Percentiles rank a stretch among this genome's conserved stretches.
These are phyloP conservation scores for Monosporozyma unispora DNA, from an alignment of 805 yeast genomes.

Conservation along the genomic window DNA sequence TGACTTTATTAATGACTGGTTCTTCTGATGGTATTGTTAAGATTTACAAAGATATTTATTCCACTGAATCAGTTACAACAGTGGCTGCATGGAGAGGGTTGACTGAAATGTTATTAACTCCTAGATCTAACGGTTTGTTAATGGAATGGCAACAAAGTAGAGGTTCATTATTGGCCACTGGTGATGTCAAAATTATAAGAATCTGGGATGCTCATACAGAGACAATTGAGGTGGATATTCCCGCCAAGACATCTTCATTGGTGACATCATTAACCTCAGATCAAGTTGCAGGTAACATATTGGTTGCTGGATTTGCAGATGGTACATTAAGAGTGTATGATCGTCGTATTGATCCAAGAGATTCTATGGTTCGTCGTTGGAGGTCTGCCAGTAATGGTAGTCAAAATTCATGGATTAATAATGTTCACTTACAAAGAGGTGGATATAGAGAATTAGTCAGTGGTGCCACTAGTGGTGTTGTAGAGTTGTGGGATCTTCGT, in stretches of 20 bases:
- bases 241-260: conserved; percentile 84
- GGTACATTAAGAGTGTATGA: conserved; percentile 86
- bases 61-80: conserved; percentile 44
- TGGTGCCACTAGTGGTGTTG: conserved; percentile 73
- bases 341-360: conserved; percentile 73
- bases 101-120: conserved; percentile 72
- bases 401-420: conserved; percentile 51
- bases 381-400: conserved; percentile 36
- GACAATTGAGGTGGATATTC: conserved; percentile 74
- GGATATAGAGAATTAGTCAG: conserved; percentile 84
- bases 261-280: conserved; percentile 87
- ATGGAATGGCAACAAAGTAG: conserved; percentile 97
- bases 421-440: conserved; percentile 93
- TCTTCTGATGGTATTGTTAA: conserved; percentile 92
- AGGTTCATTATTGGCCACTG: conserved; percentile 84
- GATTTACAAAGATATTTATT: conserved; percentile 69
- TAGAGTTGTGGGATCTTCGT: conserved; percentile 88
- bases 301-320: conserved; percentile 89
- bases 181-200: conserved; percentile 85
- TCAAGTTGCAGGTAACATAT: conserved; percentile 85
- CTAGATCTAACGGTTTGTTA: conserved; percentile 72
- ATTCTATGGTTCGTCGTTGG: conserved; percentile 82
- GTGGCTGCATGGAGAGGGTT: conserved; percentile 90
- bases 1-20: conserved; percentile 76
- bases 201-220: conserved; percentile 98